Evolutionary conservation across 306 rosid species (phyloP).

Genomic region (Cucurbita moschata): DNA sequence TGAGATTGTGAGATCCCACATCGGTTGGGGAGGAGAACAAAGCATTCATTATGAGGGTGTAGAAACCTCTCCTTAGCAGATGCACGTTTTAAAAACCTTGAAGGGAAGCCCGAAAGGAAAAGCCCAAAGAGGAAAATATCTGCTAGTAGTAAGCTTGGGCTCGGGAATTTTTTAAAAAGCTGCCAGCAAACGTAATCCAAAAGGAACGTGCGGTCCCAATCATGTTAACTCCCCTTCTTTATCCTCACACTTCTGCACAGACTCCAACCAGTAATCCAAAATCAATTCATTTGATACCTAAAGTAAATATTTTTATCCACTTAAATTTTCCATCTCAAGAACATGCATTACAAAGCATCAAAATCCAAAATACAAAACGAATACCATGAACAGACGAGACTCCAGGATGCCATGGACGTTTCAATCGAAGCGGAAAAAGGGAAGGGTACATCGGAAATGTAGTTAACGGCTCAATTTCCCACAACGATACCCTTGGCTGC

Average conservation of each 20-base stretch:
- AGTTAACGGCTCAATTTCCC: constrained; percentile 92
- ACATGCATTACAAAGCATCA: background rate
- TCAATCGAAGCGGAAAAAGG: constrained; percentile 66
- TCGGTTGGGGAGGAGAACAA: too few species aligned
- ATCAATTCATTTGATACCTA: background rate
- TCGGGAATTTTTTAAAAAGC: background rate
- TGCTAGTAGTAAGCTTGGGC: too few species aligned
- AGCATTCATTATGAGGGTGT: too few species aligned
- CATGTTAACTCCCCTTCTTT: background rate
- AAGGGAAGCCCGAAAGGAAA: too few species aligned
- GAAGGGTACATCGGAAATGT: constrained; percentile 90
- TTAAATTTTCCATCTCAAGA: background rate
- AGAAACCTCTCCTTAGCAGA: too few species aligned
- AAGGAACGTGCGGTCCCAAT: background rate
- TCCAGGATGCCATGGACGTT: constrained; percentile 88
- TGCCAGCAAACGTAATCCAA: background rate
- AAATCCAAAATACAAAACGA: background rate
- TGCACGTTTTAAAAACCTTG: too few species aligned
- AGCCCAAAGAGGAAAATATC: too few species aligned
- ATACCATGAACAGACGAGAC: constrained; percentile 57
- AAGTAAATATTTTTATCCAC: background rate
- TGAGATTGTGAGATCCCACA: too few species aligned
- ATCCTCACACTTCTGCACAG: background rate
- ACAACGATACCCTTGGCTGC: constrained; percentile 71
- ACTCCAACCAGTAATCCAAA: background rate